Evolutionary conservation across 2,329 filamentous ascomycete species (phyloP), one percentile per base, ranked within the genome.

Genomic region (Pyricularia sp.): DNA sequence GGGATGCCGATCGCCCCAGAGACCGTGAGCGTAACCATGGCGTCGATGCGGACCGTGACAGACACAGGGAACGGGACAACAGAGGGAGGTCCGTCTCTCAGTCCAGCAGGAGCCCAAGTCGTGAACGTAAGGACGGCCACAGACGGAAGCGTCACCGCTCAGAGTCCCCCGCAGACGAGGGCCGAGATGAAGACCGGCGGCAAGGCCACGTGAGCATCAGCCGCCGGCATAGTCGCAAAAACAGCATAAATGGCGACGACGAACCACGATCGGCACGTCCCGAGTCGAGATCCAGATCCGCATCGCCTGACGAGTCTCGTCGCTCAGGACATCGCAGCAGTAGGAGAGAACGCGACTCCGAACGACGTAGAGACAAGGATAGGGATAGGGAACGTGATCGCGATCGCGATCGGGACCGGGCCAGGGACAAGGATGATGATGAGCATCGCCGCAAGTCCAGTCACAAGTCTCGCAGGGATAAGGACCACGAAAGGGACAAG

Each of bases 271-370:
- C 16, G 26, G 35, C 40, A 19, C 26, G 62, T 22, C 62, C 35
- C 40, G 62, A 63, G 10, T 64, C 62, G 28, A 31, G 62, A 55
- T 86, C 87, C 0, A 81, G 88, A 65, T 90, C 88, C 5, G 80
- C 81, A 5, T 91, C 89, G 2, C 83, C 82, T 1, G 83, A 85
- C 13, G 80, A 82, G 10, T 80, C 81, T 49, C 84, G 81, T 68
- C 76, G 81, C 64, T 81, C 83, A 7, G 79, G 81, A 62, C 84
- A 86, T 69, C 84, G 85, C 67, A 86, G 85, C 69, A 86, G 83
- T 63, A 82, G 70, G 9, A 70, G 81, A 68, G 84, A 88, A 57
- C 79, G 79, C 65, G 78, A 78, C 65, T 73, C 73, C 33, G 80
- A 83, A 61, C 73, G 78, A 64, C 77, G 55, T 7, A 57, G 55